Base-by-base conservation (phyloP, 2,329 filamentous ascomycete genomes). In the Xylaria sp. region DNA sequence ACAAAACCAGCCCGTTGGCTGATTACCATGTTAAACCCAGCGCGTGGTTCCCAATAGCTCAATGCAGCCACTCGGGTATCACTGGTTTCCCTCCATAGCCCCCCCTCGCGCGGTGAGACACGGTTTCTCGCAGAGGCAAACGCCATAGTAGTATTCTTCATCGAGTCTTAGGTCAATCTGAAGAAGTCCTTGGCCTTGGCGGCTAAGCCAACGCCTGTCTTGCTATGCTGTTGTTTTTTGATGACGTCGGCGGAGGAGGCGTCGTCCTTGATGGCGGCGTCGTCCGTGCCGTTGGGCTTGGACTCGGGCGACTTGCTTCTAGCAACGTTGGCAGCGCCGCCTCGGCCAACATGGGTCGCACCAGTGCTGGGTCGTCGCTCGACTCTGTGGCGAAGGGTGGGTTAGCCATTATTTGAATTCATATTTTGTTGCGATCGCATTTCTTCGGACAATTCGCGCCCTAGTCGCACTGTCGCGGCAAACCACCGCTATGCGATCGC, bases 291-390 rank as follows among this genome's bases (percentile, higher is more conserved):
- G 1, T 44, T 57, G n/a, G 60, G 8, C 10, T 60, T 65, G 16
- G 61, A 27, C 21, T 67, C 65, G 12, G 60, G 54, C 5, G 59
- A 47, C 6, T 51, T 12, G 51, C 81, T 54, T 84, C 74, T 84
- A 81, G 87, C 86, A 59, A 92, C 81, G 79, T 94, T 95, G 71
- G 91, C 92, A 23, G 91, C 90, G 64, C 92, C 92, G 44, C 92
- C 92, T 47, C 92, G 90, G 48, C 92, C 92, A 75, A 89, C 86
- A 78, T 93, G 90, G 66, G 87, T 86, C 32, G 85, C 85, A 50
- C 85, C 86, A n/a, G 82, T 81, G 76, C 88, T 88, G 51, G 84
- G 79, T 65, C 88, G 86, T 70, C 88, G 86, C 53, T 83, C 79
- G 69, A 88, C 80, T 63, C 86, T 88, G 70, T 13, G 12, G 42